Evolutionary conservation across 768 basidiomycete genomes (phyloP).

Genomic region (Neoboletus subvelutipes): DNA sequence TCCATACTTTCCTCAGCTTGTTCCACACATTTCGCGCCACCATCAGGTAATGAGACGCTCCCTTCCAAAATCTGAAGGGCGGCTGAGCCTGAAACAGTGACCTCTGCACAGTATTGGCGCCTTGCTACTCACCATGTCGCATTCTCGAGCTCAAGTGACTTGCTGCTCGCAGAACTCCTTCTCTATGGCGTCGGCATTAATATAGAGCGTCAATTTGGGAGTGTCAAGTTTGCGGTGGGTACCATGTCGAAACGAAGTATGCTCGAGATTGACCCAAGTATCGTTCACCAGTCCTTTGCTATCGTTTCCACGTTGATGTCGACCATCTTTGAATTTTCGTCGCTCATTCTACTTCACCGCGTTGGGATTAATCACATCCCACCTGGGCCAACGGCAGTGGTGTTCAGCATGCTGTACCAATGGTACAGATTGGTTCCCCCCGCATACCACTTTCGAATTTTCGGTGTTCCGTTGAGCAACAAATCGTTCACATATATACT

Average conservation of each 20-base stretch:
- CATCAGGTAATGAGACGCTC: conserved; percentile 61
- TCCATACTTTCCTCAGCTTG: conserved; percentile 48
- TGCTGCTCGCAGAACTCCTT: conserved; percentile 72
- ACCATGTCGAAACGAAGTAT: not conserved
- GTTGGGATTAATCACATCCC: conserved; percentile 73
- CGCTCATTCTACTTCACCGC: conserved; percentile 63
- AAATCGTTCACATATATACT: conserved; percentile 74
- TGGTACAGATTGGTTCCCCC: conserved; percentile 76
- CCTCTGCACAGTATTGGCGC: conserved; percentile 74
- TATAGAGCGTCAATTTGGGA: conserved; percentile 85
- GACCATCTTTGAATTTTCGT: conserved; percentile 64
- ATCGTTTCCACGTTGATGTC: conserved; percentile 64
- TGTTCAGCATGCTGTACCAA: conserved; percentile 84
- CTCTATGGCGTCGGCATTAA: conserved; percentile 69
- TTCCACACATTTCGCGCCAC: conserved; percentile 87
- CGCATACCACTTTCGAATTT: conserved; percentile 72
- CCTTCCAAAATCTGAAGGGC: conserved; percentile 9
- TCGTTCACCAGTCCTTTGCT: conserved; percentile 63
- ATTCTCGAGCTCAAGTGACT: conserved; percentile 82
- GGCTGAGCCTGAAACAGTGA: conserved; percentile 35
- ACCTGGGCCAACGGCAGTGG: conserved; percentile 68
- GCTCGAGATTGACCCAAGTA: conserved; percentile 4
- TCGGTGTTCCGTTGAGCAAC: conserved; percentile 72
- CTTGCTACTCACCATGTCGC: conserved; percentile 70
- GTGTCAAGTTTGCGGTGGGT: conserved; percentile 81